phyloP scores from a whole-genome alignment of 306 rosid species.

The Bauhinia variegata region DNA sequence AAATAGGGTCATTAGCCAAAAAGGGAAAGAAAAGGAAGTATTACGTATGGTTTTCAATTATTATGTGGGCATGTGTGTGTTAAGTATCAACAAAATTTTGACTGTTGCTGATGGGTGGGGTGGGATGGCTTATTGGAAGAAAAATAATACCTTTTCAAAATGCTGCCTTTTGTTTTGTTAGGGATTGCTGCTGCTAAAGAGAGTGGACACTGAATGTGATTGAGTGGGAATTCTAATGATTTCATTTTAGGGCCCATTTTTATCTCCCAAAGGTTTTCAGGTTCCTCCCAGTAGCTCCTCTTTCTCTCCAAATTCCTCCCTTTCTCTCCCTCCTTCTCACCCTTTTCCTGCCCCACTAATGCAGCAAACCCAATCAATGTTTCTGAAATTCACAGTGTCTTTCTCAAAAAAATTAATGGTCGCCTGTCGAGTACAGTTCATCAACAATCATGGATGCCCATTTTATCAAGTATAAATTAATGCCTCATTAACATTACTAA shows the following conservation, averaged over 20 bases:
- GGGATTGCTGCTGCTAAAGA: constrained; percentile 43
- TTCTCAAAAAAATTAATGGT: constrained; percentile 13
- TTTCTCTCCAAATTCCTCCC: constrained; percentile 14
- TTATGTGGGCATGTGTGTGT: constrained; percentile 16
- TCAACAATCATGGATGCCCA: constrained; percentile 1
- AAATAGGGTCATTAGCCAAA: neutral
- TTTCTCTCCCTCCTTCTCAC: no score
- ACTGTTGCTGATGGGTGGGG: constrained; percentile 32
- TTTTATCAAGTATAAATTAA: neutral
- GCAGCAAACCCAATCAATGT: constrained; percentile 25
- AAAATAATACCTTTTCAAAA: constrained; percentile 25
- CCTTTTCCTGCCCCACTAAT: constrained; percentile 12
- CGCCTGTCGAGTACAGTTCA: neutral
- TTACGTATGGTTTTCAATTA: constrained; percentile 15
- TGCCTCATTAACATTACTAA: neutral
- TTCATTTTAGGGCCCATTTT: constrained; percentile 42
- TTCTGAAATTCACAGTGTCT: constrained; percentile 8
- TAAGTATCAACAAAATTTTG: constrained; percentile 37
- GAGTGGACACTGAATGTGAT: constrained; percentile 63
- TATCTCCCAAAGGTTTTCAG: constrained; percentile 28
- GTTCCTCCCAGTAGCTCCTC: constrained; percentile 34
- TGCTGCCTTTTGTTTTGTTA: constrained; percentile 35
- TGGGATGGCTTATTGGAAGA: constrained; percentile 21
- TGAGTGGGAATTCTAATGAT: constrained; percentile 67
- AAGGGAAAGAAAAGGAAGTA: neutral